Conservation (phyloP, 495 filamentous ascomycete species). For the Neurospora sp. region DNA sequence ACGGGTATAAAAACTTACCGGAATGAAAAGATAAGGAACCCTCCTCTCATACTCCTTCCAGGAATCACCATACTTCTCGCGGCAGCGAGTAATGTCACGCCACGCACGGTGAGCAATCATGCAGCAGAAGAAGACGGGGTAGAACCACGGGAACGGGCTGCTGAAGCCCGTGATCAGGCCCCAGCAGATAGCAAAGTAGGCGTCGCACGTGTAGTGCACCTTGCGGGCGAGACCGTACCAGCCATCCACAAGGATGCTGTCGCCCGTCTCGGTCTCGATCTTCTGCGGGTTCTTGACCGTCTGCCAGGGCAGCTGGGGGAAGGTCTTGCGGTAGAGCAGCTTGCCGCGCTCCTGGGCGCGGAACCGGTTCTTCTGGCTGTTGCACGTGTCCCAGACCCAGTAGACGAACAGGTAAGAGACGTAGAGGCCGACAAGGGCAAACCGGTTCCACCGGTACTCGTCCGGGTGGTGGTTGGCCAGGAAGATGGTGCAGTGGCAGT, state of each 20-base stretch:
- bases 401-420: conserved; percentile 74
- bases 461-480: conserved; percentile 78
- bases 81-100: conserved; percentile 78
- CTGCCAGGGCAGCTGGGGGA: conserved; percentile 92
- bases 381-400: conserved; percentile 85
- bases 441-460: conserved; percentile 70
- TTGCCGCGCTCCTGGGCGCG: conserved; percentile 70
- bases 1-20: conserved; percentile 50
- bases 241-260: conserved; percentile 76
- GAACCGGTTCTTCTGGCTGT: conserved; percentile 95
- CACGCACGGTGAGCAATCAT: conserved; percentile 89
- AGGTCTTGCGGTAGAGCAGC: conserved; percentile 60
- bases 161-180: conserved; percentile 51
- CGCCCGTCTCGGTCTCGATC: conserved; percentile 69
- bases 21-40: conserved; percentile 94
- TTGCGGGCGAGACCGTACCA: conserved; percentile 95
- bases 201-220: conserved; percentile 89
- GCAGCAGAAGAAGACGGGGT: conserved; percentile 76
- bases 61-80: conserved; percentile 80
- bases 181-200: conserved; percentile 61
- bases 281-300: conserved; percentile 75
- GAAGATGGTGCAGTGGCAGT: conserved; percentile 95
- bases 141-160: conserved; percentile 95
- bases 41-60: conserved; percentile 83
- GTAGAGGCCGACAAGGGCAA: conserved; percentile 55